phyloP scores from a whole-genome alignment of 2,329 filamentous ascomycete genomes.

The Claviceps lovelessii region DNA sequence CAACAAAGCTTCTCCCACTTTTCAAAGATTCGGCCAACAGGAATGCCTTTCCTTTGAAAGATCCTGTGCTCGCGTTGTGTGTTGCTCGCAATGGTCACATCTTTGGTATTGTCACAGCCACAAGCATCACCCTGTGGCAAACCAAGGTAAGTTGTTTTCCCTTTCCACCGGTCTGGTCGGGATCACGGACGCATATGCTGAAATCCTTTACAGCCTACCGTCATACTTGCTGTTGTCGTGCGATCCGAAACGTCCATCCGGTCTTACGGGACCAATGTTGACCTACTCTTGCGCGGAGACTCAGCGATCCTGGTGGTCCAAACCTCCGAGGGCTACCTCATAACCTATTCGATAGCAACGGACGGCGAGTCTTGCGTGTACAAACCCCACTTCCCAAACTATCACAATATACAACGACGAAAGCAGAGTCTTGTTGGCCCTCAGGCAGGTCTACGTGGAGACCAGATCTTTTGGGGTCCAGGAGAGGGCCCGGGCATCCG shows the following conservation, averaged over 20 bases:
- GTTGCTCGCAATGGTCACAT: slow-evolving; percentile 65
- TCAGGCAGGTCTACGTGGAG: slow-evolving; percentile 38
- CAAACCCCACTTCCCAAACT: slow-evolving; percentile 62
- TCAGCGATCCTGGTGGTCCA: slow-evolving; percentile 84
- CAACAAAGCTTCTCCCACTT: slow-evolving; percentile 4
- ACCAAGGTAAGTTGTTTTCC: slow-evolving; percentile 53
- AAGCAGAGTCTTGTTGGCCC: slow-evolving; percentile 47
- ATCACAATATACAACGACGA: slow-evolving; percentile 46
- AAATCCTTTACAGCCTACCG: slow-evolving; percentile 54
- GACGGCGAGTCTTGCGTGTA: slow-evolving; percentile 76
- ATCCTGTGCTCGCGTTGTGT: slow-evolving; percentile 58
- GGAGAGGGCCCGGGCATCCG: slow-evolving; percentile 72
- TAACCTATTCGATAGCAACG: slow-evolving; percentile 84
- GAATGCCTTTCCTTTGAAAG: slow-evolving; percentile 33
- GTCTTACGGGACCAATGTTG: slow-evolving; percentile 73
- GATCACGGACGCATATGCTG: background rate
- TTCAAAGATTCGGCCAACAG: slow-evolving; percentile 15
- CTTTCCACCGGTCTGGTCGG: too few relatives aligned
- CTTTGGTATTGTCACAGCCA: slow-evolving; percentile 76
- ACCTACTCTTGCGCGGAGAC: slow-evolving; percentile 77
- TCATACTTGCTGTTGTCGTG: slow-evolving; percentile 70
- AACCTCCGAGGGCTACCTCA: slow-evolving; percentile 72
- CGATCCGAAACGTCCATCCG: slow-evolving; percentile 67
- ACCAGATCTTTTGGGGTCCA: slow-evolving; percentile 55
- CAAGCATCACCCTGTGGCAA: slow-evolving; percentile 90